A percentile compares a stretch with the other conserved stretches of the same genome.
Evolutionary conservation across 1,139 yeast genomes (phyloP).

Genomic region (Geotrichum klebahnii): DNA sequence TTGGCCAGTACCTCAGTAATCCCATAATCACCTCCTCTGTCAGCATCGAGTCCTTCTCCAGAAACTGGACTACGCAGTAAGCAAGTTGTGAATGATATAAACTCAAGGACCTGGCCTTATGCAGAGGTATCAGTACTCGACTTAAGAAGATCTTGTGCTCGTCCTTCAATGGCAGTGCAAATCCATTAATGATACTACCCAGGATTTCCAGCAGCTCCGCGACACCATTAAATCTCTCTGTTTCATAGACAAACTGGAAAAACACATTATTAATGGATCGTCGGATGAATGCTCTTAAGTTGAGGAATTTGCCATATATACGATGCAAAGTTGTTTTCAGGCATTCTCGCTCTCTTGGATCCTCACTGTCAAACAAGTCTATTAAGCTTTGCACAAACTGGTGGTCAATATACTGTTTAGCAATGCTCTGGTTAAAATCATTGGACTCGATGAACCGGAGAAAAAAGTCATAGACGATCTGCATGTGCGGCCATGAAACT

Average conservation of each 20-base stretch:
- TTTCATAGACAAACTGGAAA: conserved; percentile 88
- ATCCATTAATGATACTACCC: conserved; percentile 95
- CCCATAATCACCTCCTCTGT: conserved; percentile 97
- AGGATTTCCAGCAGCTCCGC: conserved; percentile 91
- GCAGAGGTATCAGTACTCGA: conserved; percentile 87
- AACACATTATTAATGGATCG: conserved; percentile 89
- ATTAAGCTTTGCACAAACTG: conserved; percentile 73
- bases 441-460: conserved; percentile 89
- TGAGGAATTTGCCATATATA: conserved; percentile 89
- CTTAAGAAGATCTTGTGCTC: conserved; percentile 91
- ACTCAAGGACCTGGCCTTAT: conserved; percentile 82
- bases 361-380: conserved; percentile 93
- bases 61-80: conserved; percentile 91
- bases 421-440: conserved; percentile 88
- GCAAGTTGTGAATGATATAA: conserved; percentile 95
- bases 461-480: conserved; percentile 89
- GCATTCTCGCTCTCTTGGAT: conserved; percentile 92
- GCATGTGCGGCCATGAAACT: conserved; percentile 99
- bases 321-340: conserved; percentile 91
- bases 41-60: conserved; percentile 85
- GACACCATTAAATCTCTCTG: conserved; percentile 92
- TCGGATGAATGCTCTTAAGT: conserved; percentile 85
- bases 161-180: conserved; percentile 93
- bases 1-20: conserved; percentile 92
- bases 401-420: conserved; percentile 91